Conservation (phyloP, 2,329 filamentous ascomycete species). For the Tolypocladium capitatum region DNA sequence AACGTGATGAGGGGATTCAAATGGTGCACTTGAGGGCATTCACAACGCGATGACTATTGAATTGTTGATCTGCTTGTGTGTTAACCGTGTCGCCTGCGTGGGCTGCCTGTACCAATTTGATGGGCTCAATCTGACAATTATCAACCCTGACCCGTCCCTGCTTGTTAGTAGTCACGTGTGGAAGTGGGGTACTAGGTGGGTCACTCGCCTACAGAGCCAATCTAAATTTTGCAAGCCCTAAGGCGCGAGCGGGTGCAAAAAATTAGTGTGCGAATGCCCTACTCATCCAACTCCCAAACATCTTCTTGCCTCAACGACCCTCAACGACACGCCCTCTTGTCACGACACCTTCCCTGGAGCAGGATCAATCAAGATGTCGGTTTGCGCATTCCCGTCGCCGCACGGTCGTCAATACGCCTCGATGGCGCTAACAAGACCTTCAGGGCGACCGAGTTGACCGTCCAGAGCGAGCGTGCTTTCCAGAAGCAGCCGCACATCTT, state of each 20-base stretch:
- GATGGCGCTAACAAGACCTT: slow-evolving; percentile 22
- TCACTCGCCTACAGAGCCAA: slow-evolving; percentile 17
- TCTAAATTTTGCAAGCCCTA: slow-evolving; percentile 29
- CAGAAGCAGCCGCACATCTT: slow-evolving; percentile 99
- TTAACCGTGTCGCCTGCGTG: too few species aligned
- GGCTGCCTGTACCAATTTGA: too few species aligned
- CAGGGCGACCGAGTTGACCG: slow-evolving; percentile 98
- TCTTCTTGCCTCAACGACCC: slow-evolving; percentile 20
- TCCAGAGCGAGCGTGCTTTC: slow-evolving; percentile 99
- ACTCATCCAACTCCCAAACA: slow-evolving; percentile 24
- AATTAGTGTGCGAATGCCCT: slow-evolving; percentile 23
- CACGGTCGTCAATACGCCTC: slow-evolving; percentile 7
- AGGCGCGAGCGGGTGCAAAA: slow-evolving; percentile 19
- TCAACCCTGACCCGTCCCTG: too few species aligned
- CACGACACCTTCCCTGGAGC: slow-evolving; percentile 24
- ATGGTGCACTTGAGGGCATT: too few species aligned
- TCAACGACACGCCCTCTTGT: slow-evolving; percentile 25
- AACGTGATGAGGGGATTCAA: too few species aligned
- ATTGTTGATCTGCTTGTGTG: too few species aligned
- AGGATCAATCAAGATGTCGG: slow-evolving; percentile 32
- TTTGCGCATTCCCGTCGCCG: slow-evolving; percentile 8
- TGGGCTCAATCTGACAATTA: too few species aligned
- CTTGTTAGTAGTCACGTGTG: background rate
- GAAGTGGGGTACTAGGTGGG: slow-evolving; percentile 5
- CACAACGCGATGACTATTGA: too few species aligned